Evolutionary conservation across 2,329 filamentous ascomycete species (phyloP), one percentile per base, ranked within the genome.

Genomic region (Periconia macrospinosa): DNA sequence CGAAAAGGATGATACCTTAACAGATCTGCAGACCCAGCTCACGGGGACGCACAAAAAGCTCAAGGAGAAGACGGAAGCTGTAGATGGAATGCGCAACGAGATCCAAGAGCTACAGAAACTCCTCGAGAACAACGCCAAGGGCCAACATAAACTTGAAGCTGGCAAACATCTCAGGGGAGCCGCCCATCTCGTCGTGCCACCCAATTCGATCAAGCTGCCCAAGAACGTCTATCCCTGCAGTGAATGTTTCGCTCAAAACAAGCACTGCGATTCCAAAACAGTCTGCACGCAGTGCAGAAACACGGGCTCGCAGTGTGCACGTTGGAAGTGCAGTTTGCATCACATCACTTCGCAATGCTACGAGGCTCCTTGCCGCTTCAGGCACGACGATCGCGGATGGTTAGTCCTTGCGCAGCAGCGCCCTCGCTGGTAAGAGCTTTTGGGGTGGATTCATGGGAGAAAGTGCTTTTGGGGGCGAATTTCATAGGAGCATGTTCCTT

Each of bases 321-420:
- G 70, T 1, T 72, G 67, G 67, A 64, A 61, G 30, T 73, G 70
- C 49, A 63, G 60, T 5, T 27, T 67, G 14, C 56, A 59, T 37
- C 67, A 71, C 19, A 54, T 60, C 20, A 43, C 66, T 1, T 63
- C 59, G 19, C 33, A 63, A 1, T 72, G 70, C 37, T 45, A 60
- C 1, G 52, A 59, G 6, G 19, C 49, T 0, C 64, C 60, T 1
- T 72, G 70, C 52, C 49, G 50, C 2, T 45, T 71, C 27, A 51
- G 54, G 0, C 70, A 72, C 47, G 47, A 55, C 27, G 9, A 2
- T 1, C 41, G 59, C 27, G 61, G 61, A 14, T 56, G 54, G 54
- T 43, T 56, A 6, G 52, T 48, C 42, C 18, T 41, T 6, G 41
- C 18, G n/a, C 17, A 47, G 23, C 33, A 40, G n/a, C 50, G 44